Evolutionary conservation across 192 early-diverging fungal species (phyloP).

Genomic region (Coemansia sp.): DNA sequence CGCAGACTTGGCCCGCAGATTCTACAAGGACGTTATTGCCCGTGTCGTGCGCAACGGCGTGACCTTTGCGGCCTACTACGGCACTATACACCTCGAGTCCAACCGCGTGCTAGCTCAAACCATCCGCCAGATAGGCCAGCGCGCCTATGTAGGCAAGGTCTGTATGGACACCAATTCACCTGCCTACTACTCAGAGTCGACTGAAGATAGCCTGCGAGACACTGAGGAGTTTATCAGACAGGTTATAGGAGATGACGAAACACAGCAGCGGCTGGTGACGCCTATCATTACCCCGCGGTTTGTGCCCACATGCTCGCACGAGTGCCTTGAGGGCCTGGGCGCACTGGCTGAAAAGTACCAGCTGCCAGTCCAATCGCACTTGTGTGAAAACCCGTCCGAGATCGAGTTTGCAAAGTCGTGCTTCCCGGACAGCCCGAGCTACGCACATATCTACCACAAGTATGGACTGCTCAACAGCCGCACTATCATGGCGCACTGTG

Average conservation of each 20-base stretch:
- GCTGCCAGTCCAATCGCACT: slow-evolving; percentile 91
- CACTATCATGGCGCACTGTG: slow-evolving; percentile 92
- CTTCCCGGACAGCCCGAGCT: slow-evolving; percentile 72
- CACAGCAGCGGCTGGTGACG: slow-evolving; percentile 54
- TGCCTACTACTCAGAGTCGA: slow-evolving; percentile 76
- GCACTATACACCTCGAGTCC: slow-evolving; percentile 83
- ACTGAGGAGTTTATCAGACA: slow-evolving; percentile 72
- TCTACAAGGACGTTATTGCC: slow-evolving; percentile 72
- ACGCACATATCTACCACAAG: slow-evolving; percentile 79
- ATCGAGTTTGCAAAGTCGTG: slow-evolving; percentile 73
- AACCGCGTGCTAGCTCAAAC: slow-evolving; percentile 75
- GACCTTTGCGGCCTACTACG: slow-evolving; percentile 92
- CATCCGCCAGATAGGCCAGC: slow-evolving; percentile 80
- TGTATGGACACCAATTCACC: slow-evolving; percentile 94
- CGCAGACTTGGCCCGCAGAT: slow-evolving; percentile 64
- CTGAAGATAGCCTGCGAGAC: slow-evolving; percentile 65
- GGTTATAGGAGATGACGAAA: slow-evolving; percentile 38
- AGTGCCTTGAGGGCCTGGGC: slow-evolving; percentile 72
- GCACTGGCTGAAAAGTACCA: slow-evolving; percentile 70
- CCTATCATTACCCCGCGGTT: slow-evolving; percentile 96
- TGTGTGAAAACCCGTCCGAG: slow-evolving; percentile 85
- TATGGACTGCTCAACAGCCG: slow-evolving; percentile 72
- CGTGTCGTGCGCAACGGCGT: slow-evolving; percentile 81
- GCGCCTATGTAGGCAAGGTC: slow-evolving; percentile 94
- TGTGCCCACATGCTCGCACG: slow-evolving; percentile 78